phyloP scores from a whole-genome alignment of 1,139 yeast genomes.

The Debaryomyces subglobosus region DNA sequence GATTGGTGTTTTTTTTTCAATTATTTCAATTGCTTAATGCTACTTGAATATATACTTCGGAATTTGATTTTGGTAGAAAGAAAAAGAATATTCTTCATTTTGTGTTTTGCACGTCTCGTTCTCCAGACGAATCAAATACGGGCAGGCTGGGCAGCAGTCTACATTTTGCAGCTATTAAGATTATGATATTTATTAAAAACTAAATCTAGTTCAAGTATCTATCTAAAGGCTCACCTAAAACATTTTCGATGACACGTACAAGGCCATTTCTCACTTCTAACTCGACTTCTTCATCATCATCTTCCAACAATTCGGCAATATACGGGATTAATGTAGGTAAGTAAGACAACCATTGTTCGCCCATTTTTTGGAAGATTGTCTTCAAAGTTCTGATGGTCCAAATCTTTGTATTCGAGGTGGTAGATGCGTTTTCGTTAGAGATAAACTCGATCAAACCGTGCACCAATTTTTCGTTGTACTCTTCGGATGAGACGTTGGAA shows the following conservation, averaged over 20 bases:
- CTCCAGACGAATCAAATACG: conserved; percentile 9
- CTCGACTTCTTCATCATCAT: conserved; percentile 93
- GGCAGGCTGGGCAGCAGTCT: background rate
- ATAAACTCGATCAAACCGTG: conserved; percentile 41
- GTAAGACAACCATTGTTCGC: conserved; percentile 90
- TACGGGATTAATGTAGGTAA: conserved; percentile 94
- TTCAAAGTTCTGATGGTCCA: conserved; percentile 85
- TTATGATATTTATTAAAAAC: conserved; percentile 2
- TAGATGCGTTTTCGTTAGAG: conserved; percentile 38
- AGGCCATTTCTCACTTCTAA: conserved; percentile 89
- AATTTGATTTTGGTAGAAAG: conserved; percentile 8
- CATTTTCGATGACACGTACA: conserved; percentile 88
- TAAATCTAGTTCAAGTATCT: conserved; percentile 67
- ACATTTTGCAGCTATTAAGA: conserved; percentile 5
- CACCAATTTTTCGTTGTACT: conserved; percentile 62
- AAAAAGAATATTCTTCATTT: conserved; percentile 11
- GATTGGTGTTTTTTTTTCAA: background rate
- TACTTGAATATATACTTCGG: conserved; percentile 1
- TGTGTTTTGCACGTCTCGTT: conserved; percentile 5
- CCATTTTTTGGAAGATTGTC: conserved; percentile 84
- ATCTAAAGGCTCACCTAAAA: conserved; percentile 92
- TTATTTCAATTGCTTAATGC: conserved; percentile 1
- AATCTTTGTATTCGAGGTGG: conserved; percentile 53
- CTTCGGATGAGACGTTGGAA: conserved; percentile 74
- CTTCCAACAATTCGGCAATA: conserved; percentile 93